These are phyloP conservation scores for Penicillium sp. DNA, from an alignment of 2,329 filamentous ascomycete species.

Conservation along the genomic window DNA sequence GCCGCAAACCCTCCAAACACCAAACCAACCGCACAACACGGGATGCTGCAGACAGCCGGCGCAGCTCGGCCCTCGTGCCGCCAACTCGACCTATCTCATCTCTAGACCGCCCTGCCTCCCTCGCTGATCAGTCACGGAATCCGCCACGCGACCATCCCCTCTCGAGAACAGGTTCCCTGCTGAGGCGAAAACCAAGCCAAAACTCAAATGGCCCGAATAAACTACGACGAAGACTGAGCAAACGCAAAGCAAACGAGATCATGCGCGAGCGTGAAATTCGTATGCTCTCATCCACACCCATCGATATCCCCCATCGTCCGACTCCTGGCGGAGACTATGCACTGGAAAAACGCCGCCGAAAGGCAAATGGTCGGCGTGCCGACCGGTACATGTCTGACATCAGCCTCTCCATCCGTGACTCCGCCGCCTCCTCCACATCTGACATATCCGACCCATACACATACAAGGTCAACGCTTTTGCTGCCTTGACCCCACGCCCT, in stretches of 20 bases:
- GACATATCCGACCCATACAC: slow-evolving; percentile 70
- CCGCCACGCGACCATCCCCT: slow-evolving; percentile 33
- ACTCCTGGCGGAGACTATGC: slow-evolving; percentile 55
- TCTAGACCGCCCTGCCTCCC: slow-evolving; percentile 21
- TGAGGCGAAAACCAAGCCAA: slow-evolving; percentile 58
- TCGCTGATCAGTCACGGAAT: slow-evolving; percentile 20
- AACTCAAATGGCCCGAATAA: slow-evolving; percentile 52
- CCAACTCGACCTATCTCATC: slow-evolving; percentile 19
- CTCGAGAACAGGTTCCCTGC: slow-evolving; percentile 49
- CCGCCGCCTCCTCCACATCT: slow-evolving; percentile 73
- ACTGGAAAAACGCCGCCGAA: slow-evolving; percentile 57
- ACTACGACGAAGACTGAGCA: slow-evolving; percentile 70
- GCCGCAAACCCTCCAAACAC: slow-evolving; percentile 36
- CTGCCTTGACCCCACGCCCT: slow-evolving; percentile 80
- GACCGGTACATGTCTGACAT: slow-evolving; percentile 67
- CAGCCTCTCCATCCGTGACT: slow-evolving; percentile 71
- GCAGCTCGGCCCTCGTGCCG: slow-evolving; percentile 12
- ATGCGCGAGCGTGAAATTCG: slow-evolving; percentile 84
- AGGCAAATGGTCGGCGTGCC: slow-evolving; percentile 54
- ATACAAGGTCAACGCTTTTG: slow-evolving; percentile 76
- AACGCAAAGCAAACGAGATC: slow-evolving; percentile 70
- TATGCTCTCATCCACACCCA: slow-evolving; percentile 69
- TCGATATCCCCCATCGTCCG: slow-evolving; percentile 61
- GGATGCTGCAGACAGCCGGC: slow-evolving; percentile 24
- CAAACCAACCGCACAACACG: slow-evolving; percentile 31